Conservation (phyloP, 108 stramenopile genomes). For the Pelagomonas calceolata region DNA sequence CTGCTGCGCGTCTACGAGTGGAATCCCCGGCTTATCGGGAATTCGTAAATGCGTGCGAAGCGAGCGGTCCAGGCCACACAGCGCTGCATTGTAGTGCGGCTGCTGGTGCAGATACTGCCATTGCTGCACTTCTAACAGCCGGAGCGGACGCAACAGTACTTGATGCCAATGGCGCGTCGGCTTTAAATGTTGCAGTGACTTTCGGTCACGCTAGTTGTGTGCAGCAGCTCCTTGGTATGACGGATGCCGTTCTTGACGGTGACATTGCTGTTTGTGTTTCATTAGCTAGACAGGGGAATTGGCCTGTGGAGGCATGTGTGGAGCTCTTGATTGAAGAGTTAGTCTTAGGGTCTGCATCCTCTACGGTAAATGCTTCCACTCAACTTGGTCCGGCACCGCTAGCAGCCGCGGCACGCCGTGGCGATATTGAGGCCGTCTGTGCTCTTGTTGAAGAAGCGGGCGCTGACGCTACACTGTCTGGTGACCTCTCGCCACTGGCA, state of each 20-base stretch:
- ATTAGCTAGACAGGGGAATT: neutral
- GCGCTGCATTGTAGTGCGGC: neutral
- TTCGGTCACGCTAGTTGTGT: no score
- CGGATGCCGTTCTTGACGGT: neutral
- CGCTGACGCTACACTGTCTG: neutral
- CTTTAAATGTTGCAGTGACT: neutral
- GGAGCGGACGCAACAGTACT: neutral
- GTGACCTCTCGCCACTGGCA: neutral
- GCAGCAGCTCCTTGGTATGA: neutral
- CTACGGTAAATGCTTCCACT: no score
- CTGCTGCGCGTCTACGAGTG: neutral
- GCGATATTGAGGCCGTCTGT: neutral
- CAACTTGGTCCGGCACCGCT: neutral
- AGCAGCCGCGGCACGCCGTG: neutral
- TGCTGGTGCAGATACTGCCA: neutral
- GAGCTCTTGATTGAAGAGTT: neutral
- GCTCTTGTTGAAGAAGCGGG: neutral
- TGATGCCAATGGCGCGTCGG: neutral
- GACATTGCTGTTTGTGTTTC: neutral
- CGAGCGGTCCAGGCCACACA: neutral
- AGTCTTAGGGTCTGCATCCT: no score
- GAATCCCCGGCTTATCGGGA: neutral
- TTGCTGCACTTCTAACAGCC: neutral
- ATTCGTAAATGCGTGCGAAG: neutral
- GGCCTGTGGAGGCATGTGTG: neutral